Evolutionary conservation across 2,329 filamentous ascomycete genomes (phyloP).

Genomic region (Aquanectria penicillioides): DNA sequence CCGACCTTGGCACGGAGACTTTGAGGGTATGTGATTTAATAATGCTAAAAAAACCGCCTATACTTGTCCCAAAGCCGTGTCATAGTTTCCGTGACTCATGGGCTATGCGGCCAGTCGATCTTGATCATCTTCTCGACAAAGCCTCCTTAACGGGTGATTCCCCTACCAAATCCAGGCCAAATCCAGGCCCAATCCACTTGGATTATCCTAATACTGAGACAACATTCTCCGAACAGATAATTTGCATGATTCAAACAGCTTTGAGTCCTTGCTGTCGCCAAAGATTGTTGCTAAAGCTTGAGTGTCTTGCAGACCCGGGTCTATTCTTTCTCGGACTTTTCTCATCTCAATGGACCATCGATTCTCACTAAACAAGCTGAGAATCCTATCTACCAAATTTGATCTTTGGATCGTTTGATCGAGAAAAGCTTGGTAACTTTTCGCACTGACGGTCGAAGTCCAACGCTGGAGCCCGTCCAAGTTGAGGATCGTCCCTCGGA

Average conservation of each 20-base stretch:
- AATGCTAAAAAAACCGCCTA: conserved; percentile 65
- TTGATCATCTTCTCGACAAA: conserved; percentile 48
- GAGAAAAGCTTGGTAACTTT: not conserved
- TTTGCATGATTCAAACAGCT: not conserved
- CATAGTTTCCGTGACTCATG: conserved; percentile 68
- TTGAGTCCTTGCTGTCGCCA: not conserved
- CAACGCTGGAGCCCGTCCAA: not conserved
- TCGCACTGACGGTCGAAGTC: not conserved
- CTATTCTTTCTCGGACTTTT: not conserved
- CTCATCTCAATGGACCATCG: not conserved
- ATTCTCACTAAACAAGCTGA: not conserved
- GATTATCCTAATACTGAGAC: conserved; percentile 54
- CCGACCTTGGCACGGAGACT: conserved; percentile 71
- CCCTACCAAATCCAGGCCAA: conserved; percentile 52
- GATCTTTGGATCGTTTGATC: not conserved
- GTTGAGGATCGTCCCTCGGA: conserved; percentile 71
- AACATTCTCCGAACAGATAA: conserved; percentile 45
- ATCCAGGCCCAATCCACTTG: conserved; percentile 49
- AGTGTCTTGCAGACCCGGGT: not conserved
- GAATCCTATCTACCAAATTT: not conserved
- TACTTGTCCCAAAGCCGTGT: conserved; percentile 69
- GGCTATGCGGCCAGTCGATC: conserved; percentile 73
- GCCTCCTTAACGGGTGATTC: conserved; percentile 54
- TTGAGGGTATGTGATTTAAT: conserved; percentile 57
- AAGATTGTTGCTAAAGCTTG: not conserved